A percentile compares a stretch with the other conserved stretches of the same genome.
Evolutionary conservation across 2,329 filamentous ascomycete genomes (phyloP).

Genomic region (Colletotrichum lindemuthianum): DNA sequence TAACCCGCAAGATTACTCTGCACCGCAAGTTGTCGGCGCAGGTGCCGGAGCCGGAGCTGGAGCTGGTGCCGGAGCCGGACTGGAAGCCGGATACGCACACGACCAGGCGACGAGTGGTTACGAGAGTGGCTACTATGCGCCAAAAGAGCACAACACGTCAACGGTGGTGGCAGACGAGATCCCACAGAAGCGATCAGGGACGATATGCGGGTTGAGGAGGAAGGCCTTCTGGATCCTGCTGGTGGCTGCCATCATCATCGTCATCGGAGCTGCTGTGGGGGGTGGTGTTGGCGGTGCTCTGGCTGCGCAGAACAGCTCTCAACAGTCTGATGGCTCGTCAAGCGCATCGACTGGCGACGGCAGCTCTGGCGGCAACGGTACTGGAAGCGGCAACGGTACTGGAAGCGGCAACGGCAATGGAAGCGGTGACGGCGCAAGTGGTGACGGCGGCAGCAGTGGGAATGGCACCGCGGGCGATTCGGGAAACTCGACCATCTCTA

Average conservation of each 20-base stretch:
- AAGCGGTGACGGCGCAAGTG: not conserved
- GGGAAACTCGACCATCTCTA: conserved; percentile 7
- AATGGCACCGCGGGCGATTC: not conserved
- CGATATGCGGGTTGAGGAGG: conserved; percentile 29
- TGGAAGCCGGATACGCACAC: too few species aligned
- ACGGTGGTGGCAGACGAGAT: conserved; percentile 6
- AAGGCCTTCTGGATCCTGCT: conserved; percentile 34
- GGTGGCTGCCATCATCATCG: conserved; percentile 5
- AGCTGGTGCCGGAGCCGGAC: not conserved
- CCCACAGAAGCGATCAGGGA: not conserved
- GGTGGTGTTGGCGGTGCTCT: conserved; percentile 27
- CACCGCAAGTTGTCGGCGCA: conserved; percentile 14
- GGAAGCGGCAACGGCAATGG: not conserved
- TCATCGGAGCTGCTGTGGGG: conserved; percentile 28
- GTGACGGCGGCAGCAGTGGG: not conserved
- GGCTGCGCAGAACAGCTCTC: conserved; percentile 18
- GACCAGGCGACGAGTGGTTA: not conserved
- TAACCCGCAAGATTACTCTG: conserved; percentile 12
- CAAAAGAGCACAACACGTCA: conserved; percentile 3
- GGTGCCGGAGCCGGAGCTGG: not conserved
- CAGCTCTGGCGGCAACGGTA: not conserved
- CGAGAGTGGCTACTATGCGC: conserved; percentile 11
- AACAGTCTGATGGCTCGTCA: conserved; percentile 8
- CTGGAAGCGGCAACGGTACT: not conserved
- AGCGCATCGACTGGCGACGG: conserved; percentile 1